Base-by-base conservation (phyloP, 1,284 basidiomycete species). In the Neotropicomus parvogracilis region DNA sequence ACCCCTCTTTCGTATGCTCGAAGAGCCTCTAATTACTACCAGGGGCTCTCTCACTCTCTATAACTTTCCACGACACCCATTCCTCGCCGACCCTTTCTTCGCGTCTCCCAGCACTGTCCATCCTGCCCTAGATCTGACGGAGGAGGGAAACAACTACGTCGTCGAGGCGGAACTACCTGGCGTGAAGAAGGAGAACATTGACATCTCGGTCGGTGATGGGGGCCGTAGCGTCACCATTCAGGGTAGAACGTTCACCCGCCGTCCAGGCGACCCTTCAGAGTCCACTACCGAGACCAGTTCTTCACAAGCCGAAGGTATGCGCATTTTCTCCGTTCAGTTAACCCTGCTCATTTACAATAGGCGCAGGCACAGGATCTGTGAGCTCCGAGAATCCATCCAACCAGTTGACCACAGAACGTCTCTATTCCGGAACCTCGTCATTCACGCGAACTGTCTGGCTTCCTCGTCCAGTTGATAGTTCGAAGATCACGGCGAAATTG, bases 91-190 rank as follows among this genome's bases (percentile, higher is more conserved):
- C 54, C 75, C 78, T 1, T 78, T 81, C 64, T 70, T 77, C 57
- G 58, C 63, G 9, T 57, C 66, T 34, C 64, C 68, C 19, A 45
- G 47, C 28, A 50, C 63, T 16, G 40, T 68, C 26, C 72, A 75
- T 24, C 84, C 84, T 5, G 76, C 80, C 0, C 70, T 88, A 11
- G 83, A 89, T 52, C 64, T 89, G 3, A 72, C 75, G 3, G 87
- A 90, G 57, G 76, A 83, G 49, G 79, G 75, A 4, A 74, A 80
- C 63, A 72, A 75, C 38, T 88, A 84, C 57, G 56, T 88, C 41
- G 70, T 90, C 36, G 82, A 88, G 59, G 86, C 86, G 1, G 88
- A 90, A 60, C 62, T 90, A 36, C 88, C 87, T 8, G 87, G 87
- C 1, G 81, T 89, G 17, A 83, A 81, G 67, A 88, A 83, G 70